Evolutionary conservation across 2,329 filamentous ascomycete species (phyloP).

Genomic region (Emmonsiellopsis sp.): DNA sequence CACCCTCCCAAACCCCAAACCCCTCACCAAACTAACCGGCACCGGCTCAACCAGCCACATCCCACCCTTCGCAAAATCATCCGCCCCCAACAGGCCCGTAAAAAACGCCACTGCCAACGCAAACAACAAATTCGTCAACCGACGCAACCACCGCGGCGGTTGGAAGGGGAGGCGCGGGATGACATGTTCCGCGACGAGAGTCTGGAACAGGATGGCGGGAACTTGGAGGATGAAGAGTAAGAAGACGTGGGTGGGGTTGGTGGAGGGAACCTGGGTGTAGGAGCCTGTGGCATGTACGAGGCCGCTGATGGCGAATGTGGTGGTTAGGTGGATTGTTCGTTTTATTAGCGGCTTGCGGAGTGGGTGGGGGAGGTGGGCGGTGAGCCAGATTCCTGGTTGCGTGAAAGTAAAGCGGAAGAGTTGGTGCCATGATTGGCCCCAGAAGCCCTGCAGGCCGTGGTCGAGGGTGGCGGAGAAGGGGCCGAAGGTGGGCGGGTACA

Average conservation of each 20-base stretch:
- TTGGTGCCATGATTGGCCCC: slow-evolving; percentile 88
- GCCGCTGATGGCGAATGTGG: slow-evolving; percentile 27
- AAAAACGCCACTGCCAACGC: slow-evolving; percentile 57
- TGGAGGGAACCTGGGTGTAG: slow-evolving; percentile 54
- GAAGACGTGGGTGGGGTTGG: slow-evolving; percentile 43
- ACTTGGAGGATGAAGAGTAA: slow-evolving; percentile 66
- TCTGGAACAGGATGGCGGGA: slow-evolving; percentile 55
- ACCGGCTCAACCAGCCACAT: slow-evolving; percentile 76
- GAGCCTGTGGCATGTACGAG: slow-evolving; percentile 62
- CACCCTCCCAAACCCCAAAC: slow-evolving; percentile 51
- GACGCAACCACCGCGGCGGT: slow-evolving; percentile 39
- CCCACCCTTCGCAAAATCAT: slow-evolving; percentile 66
- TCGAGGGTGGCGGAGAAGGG: slow-evolving; percentile 35
- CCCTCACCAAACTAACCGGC: slow-evolving; percentile 63
- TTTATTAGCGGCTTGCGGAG: slow-evolving; percentile 12
- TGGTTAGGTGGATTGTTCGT: slow-evolving; percentile 16
- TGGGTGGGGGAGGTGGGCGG: slow-evolving; percentile 18
- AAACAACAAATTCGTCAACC: slow-evolving; percentile 52
- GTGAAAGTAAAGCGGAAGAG: slow-evolving; percentile 58
- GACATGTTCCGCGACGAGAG: slow-evolving; percentile 28
- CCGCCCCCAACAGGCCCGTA: slow-evolving; percentile 56
- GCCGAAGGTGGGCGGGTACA: slow-evolving; percentile 53
- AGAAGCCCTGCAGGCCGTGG: slow-evolving; percentile 67
- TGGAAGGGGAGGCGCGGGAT: slow-evolving; percentile 21
- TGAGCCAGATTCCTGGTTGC: slow-evolving; percentile 30